Conservation (phyloP, 768 basidiomycete species). For the Tulasnella sp. region DNA sequence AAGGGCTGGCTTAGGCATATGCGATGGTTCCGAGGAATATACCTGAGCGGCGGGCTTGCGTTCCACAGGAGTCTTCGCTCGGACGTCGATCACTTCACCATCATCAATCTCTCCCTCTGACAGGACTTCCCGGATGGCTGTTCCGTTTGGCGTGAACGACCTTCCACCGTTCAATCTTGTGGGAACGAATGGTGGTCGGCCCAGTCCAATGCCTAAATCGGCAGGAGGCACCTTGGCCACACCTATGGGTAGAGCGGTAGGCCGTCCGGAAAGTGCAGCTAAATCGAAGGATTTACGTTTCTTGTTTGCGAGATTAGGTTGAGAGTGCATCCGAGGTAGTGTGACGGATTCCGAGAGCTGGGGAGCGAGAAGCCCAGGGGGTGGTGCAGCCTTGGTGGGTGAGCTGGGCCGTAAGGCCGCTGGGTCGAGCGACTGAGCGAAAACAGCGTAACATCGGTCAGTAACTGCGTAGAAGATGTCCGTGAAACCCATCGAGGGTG, state of each 20-base stretch:
- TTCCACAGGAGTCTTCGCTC: background rate
- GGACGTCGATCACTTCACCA: slow-evolving; percentile 1
- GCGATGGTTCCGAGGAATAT: background rate
- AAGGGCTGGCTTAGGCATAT: background rate
- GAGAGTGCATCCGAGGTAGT: slow-evolving; percentile 22
- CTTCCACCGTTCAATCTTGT: background rate
- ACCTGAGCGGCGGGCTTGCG: background rate
- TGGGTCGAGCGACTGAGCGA: slow-evolving; percentile 24
- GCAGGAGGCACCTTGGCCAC: background rate
- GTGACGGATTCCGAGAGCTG: background rate
- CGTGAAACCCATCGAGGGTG: background rate
- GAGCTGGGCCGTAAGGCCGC: slow-evolving; percentile 13
- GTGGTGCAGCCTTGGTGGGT: background rate
- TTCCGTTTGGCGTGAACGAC: slow-evolving; percentile 22
- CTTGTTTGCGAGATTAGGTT: slow-evolving; percentile 1
- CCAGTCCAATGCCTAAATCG: background rate
- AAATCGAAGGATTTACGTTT: slow-evolving; percentile 24
- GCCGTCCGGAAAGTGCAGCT: background rate
- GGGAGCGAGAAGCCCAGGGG: background rate
- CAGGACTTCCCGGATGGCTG: slow-evolving; percentile 18
- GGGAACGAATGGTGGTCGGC: slow-evolving; percentile 4
- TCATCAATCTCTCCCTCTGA: slow-evolving; percentile 4
- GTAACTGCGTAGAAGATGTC: background rate
- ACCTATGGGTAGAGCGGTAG: background rate
- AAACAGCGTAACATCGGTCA: slow-evolving; percentile 1